Percentiles rank a stretch among this genome's conserved stretches.
phyloP scores from a whole-genome alignment of 2,329 filamentous ascomycete genomes.

The Trichoderma sp. region DNA sequence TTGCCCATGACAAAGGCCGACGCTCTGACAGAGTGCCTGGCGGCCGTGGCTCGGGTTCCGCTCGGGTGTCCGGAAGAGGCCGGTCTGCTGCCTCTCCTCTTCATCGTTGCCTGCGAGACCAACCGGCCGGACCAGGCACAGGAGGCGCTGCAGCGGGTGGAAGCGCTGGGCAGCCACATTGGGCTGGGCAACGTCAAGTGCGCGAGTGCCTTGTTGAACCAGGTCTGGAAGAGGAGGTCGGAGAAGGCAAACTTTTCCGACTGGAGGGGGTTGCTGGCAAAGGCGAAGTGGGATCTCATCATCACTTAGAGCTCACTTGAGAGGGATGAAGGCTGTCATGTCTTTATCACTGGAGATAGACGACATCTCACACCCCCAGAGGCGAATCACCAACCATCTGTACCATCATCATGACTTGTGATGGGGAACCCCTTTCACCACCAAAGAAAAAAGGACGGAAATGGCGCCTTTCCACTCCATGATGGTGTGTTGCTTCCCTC shows the following conservation, averaged over 20 bases:
- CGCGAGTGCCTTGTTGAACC: slow-evolving; percentile 7
- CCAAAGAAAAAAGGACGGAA: neutral
- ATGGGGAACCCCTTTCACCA: too few relatives aligned
- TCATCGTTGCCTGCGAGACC: slow-evolving; percentile 20
- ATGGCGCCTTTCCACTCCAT: slow-evolving; percentile 13
- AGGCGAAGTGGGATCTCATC: slow-evolving; percentile 23
- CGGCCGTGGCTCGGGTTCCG: slow-evolving; percentile 16
- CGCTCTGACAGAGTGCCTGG: slow-evolving; percentile 13
- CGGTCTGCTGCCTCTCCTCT: slow-evolving; percentile 18
- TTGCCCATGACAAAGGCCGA: slow-evolving; percentile 12
- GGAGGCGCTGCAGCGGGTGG: slow-evolving; percentile 11
- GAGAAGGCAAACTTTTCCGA: slow-evolving; percentile 2
- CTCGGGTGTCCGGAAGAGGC: slow-evolving; percentile 22
- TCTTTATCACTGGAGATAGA: too few relatives aligned
- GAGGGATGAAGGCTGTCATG: neutral
- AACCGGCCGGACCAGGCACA: neutral
- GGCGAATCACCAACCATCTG: too few relatives aligned
- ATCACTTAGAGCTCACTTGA: slow-evolving; percentile 4
- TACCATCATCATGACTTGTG: too few relatives aligned
- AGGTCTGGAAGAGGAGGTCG: slow-evolving; percentile 3
- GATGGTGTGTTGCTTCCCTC: neutral
- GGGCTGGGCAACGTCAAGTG: slow-evolving; percentile 18
- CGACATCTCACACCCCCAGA: too few relatives aligned
- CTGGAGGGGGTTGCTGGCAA: slow-evolving; percentile 17
- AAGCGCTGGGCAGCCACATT: slow-evolving; percentile 20